These are phyloP conservation scores for Rosellinia necatrix DNA, from an alignment of 2,329 filamentous ascomycete genomes.

Conservation along the genomic window DNA sequence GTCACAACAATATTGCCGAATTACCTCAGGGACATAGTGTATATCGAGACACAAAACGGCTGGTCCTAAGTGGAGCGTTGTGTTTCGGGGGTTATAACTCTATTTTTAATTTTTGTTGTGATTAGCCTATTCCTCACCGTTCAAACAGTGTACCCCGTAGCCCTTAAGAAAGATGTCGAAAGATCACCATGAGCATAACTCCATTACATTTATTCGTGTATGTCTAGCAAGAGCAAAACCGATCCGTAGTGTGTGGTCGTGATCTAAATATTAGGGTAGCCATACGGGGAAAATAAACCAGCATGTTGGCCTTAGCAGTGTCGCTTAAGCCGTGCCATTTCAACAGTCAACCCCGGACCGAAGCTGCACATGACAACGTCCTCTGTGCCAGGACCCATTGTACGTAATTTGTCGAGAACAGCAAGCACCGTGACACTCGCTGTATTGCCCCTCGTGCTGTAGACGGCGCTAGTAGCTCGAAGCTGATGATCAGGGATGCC, in stretches of 20 bases:
- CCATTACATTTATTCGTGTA: too few relatives aligned
- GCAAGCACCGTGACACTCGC: constrained; percentile 25
- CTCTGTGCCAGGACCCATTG: constrained; percentile 17
- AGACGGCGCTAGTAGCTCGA: constrained; percentile 23
- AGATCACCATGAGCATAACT: too few relatives aligned
- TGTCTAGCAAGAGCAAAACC: too few relatives aligned
- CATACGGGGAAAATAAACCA: not conserved
- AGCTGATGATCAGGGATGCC: constrained; percentile 21
- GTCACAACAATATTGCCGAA: too few relatives aligned
- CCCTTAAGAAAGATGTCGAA: too few relatives aligned
- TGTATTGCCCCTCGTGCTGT: constrained; percentile 25
- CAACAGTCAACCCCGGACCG: constrained; percentile 25
- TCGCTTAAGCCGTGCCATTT: constrained; percentile 26
- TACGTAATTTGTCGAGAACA: constrained; percentile 25
- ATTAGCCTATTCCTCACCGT: too few relatives aligned
- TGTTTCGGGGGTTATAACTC: too few relatives aligned
- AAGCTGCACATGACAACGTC: constrained; percentile 26
- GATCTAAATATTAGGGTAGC: not conserved
- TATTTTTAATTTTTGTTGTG: too few relatives aligned
- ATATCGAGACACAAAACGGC: too few relatives aligned
- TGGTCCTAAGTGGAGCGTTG: too few relatives aligned
- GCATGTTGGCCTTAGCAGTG: constrained; percentile 16
- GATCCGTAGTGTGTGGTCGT: not conserved
- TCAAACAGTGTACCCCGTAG: too few relatives aligned
- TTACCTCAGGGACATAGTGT: too few relatives aligned